Base-by-base conservation (phyloP, 768 basidiomycete species). In the Hygrocybe coccinea region DNA sequence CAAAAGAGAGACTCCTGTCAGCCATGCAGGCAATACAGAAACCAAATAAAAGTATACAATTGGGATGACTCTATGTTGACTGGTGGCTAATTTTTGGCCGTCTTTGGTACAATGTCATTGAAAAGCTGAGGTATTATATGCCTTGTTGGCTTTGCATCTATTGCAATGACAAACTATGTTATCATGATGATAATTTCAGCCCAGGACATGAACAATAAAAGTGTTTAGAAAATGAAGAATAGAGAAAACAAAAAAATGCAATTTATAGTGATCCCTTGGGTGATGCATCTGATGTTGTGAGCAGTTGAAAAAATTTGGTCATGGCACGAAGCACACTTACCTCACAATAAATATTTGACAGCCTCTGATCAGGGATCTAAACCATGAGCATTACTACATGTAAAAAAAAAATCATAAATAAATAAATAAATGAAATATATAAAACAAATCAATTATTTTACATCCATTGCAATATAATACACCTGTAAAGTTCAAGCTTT, bases 111-210 rank as follows among this genome's bases (percentile, higher is more conserved):
- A 48, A 81, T 79, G 4, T 83, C 77, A 74, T 95, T 91, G 69
- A 76, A 94, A 24, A 98, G 83, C 76, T 85, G 86, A 84, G 97
- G 93, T 55, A 81, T 75, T 67, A 97, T 82, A 46, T 82, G 81
- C 6, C 84, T 85, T 1, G 69, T 46, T 0, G 67, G 52, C 41
- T 68, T 5, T 55, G 51, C 62, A 67, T 69, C 65, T 66, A 87
- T 78, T 17, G 68, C 48, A 66, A 90, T 80, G 60, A 89, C 84
- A 64, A 91, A 91, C 88, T 89, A 58, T 6, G 21, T 22, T 7
- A 22, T 17, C 29, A 8, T 29, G 29, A 8, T 29, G 34, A 6
- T 5, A 50, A 50, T 34, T 12, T 35, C 17, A 9, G 12, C 14
- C 8, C 5, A 5, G 10, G 4, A 14, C 17, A 10, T 2, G 24